Base-by-base conservation (phyloP, 495 filamentous ascomycete genomes). In the Aspergillus cavernicola region DNA sequence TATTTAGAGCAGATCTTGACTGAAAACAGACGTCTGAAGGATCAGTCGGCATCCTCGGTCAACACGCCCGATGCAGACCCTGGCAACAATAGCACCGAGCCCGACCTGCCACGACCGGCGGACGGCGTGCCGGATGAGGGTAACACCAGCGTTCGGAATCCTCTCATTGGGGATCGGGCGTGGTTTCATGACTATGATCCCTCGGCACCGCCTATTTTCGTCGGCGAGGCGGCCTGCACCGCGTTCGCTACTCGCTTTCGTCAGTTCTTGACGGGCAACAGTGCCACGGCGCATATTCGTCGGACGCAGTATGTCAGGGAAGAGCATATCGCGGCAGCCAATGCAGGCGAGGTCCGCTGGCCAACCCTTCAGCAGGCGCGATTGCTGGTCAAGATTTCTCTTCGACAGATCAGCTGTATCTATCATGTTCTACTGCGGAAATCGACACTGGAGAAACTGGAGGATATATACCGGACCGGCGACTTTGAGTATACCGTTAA, bases 241-340 rank as follows among this genome's bases (percentile, higher is more conserved):
- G 74, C 72, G 15, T 75, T 77, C 58, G 72, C 74, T 6, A 77
- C 74, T 2, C 68, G 71, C 12, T 71, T 75, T 53, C 71, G 72
- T 7, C 67, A 69, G 29, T 74, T 71, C 33, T 50, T 77, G 19
- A 72, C 71, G 12, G 70, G 68, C 0, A 67, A 65, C 41, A 70
- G 65, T 57, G 61, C 68, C 12, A 61, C 64, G 19, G 57, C 67
- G 5, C 74, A 75, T 52, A 71, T 77, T 36, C 42, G 70, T 2
- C 67, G 72, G 23, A 72, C 71, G 20, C 70, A 73, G 38, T 76
- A 69, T 53, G 68, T 72, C 49, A 61, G 58, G 18, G 71, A 76
- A 50, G 63, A 68, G 16, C 62, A 61, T 6, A 67, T 74, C 13
- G 60, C 62, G 2, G 61, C 66, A 3, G 66, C 68, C 7, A 72